Percentiles rank a stretch among this genome's conserved stretches.
Evolutionary conservation across 148 eudicot species (phyloP).

Genomic region (Camellia lanceoleosa): DNA sequence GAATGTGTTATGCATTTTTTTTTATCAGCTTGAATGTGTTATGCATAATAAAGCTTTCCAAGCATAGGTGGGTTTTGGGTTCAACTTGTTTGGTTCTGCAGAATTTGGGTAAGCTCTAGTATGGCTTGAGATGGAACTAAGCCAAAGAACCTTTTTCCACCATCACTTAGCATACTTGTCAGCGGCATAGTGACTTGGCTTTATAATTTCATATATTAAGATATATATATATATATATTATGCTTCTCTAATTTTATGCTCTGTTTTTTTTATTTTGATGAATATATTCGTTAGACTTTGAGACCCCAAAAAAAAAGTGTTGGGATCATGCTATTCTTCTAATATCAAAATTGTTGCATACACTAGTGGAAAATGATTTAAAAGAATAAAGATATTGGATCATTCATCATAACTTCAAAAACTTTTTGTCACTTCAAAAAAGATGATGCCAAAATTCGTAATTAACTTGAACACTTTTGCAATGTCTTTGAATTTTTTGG

Average conservation of each 20-base stretch:
- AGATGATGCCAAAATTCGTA: not conserved
- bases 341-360: too few relatives aligned
- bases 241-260: not conserved
- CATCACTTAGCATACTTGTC: not conserved
- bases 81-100: not conserved
- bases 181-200: not conserved
- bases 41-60: constrained; percentile 9
- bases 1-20: too few relatives aligned
- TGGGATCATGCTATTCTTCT: not conserved
- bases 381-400: not conserved
- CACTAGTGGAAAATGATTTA: not conserved
- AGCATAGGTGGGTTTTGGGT: not conserved
- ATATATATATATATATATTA: not conserved
- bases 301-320: not conserved
- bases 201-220: not conserved
- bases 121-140: not conserved
- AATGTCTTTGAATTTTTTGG: not conserved
- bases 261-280: not conserved
- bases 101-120: not conserved
- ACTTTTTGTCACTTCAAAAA: constrained; percentile 1
- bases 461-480: not conserved
- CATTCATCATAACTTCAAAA: not conserved
- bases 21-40: too few relatives aligned
- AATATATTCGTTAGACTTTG: not conserved
- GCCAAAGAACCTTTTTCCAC: constrained; percentile 5